Base-by-base conservation (phyloP, 116 monocot species). In the Cymodocea nodosa region DNA sequence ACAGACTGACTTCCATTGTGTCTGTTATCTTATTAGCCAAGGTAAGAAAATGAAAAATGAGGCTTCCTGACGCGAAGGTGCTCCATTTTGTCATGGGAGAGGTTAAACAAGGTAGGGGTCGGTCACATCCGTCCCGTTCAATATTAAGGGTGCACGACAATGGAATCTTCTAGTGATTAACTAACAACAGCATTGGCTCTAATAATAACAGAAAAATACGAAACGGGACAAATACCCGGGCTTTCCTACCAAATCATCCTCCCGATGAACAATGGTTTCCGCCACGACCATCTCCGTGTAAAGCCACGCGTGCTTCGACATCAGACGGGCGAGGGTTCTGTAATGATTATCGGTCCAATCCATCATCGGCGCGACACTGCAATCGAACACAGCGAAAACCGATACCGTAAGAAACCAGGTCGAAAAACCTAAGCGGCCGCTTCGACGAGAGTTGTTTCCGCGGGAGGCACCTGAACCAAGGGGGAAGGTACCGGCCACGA, bases 291-390 rank as follows among this genome's bases (percentile, higher is more conserved):
- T 97, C 75, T 97, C 97, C 4, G 97, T 97, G 72, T 85, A 97
- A 20, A 97, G 82, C 91, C 97, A 97, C 10, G 97, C 91, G 67
- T 88, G 97, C 68, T 80, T 91, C 15, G 97, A 88, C 66, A 97
- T 82, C 23, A 91, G 70, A 23, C 97, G 85, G 53, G 85, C 91
- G 63, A 97, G 90, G 37, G 82, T 84, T 73, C 97, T 77, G 56
- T 72, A 97, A 68, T 97, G 83, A 74, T 91, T 91, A 70, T 97
- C 97, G 37, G 97, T 97, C 87, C 90, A 97, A 23, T 86, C 97
- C 97, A 97, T 97, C 97, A 97, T 97, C 15, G 97, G 97, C 40
- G 97, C 97, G 35, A 97, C 91, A 75, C 97, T 97, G 65, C 58
- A 60, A 48, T 15, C 20, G 4, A 14, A 68, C 49, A 12, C 35